Percentiles rank a stretch among this genome's conserved stretches.
These are phyloP conservation scores for Hypoxylon sp. DNA, from an alignment of 2,329 filamentous ascomycete genomes.

Conservation along the genomic window DNA sequence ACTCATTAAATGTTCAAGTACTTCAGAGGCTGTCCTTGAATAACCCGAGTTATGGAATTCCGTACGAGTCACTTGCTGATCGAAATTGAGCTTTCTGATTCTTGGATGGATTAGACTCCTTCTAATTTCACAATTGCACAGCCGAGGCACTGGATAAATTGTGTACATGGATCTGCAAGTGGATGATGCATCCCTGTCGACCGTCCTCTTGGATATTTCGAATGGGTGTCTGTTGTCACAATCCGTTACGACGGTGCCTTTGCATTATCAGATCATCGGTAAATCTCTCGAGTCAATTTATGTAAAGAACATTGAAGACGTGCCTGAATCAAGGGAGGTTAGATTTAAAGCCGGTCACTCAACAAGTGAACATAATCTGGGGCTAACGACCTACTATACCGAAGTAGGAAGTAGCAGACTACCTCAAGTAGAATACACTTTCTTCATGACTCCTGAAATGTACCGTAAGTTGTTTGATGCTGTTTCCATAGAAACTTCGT, in stretches of 20 bases:
- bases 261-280: conserved; percentile 15
- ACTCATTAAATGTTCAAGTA: not conserved
- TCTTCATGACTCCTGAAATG: conserved; percentile 8
- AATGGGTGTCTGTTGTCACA: conserved; percentile 12
- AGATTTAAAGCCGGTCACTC: not conserved
- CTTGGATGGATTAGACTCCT: conserved; percentile 4
- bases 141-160: conserved; percentile 6
- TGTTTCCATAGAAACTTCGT: conserved; percentile 11
- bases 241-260: conserved; percentile 4
- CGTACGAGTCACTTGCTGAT: conserved; percentile 4
- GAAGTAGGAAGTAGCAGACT: conserved; percentile 13
- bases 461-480: not conserved
- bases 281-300: not conserved
- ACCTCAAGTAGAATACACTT: conserved; percentile 11
- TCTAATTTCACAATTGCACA: conserved; percentile 2
- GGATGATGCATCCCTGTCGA: conserved; percentile 12
- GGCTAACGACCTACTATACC: conserved; percentile 1
- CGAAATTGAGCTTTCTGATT: conserved; percentile 2
- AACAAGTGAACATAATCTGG: not conserved
- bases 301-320: conserved; percentile 8
- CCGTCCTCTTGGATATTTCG: conserved; percentile 4
- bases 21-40: not conserved
- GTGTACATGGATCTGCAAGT: conserved; percentile 8
- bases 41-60: not conserved
- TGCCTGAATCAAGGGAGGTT: conserved; percentile 1